phyloP scores from a whole-genome alignment of 1,284 basidiomycete genomes.

The Cutaneotrichosporon sp. region DNA sequence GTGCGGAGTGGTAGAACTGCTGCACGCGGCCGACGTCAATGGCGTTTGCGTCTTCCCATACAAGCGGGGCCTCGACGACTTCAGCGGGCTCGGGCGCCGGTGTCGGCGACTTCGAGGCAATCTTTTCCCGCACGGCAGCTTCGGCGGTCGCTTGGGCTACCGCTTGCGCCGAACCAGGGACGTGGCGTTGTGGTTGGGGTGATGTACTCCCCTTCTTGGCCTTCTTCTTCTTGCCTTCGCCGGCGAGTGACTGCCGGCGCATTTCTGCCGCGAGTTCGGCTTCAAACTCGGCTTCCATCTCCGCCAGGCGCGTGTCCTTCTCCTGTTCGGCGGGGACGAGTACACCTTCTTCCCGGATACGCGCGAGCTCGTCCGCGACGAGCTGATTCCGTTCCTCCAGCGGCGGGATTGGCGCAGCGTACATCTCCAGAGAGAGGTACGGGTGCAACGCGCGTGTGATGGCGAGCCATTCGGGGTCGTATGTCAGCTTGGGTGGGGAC shows the following conservation, averaged over 20 bases:
- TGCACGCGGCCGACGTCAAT: slow-evolving; percentile 59
- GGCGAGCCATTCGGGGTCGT: slow-evolving; percentile 88
- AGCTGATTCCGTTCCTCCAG: slow-evolving; percentile 59
- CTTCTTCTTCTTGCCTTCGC: background rate
- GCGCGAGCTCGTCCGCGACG: slow-evolving; percentile 60
- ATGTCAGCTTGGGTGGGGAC: slow-evolving; percentile 53
- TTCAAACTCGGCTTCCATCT: background rate
- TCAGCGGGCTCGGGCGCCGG: slow-evolving; percentile 27
- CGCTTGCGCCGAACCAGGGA: too few species aligned
- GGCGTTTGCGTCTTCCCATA: slow-evolving; percentile 28
- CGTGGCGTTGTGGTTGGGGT: too few species aligned
- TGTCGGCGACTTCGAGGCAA: too few species aligned
- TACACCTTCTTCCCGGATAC: slow-evolving; percentile 54
- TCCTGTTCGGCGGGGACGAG: slow-evolving; percentile 23
- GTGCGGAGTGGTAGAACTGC: slow-evolving; percentile 67
- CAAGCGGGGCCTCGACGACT: slow-evolving; percentile 21
- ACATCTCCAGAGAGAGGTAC: slow-evolving; percentile 58
- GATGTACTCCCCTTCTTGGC: slow-evolving; percentile 17
- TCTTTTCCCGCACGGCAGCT: too few species aligned
- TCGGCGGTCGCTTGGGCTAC: too few species aligned
- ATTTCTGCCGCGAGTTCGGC: background rate
- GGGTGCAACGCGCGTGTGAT: slow-evolving; percentile 81
- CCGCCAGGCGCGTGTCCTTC: slow-evolving; percentile 2
- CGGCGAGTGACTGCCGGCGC: background rate
- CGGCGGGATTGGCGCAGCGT: slow-evolving; percentile 54